Conservation (phyloP, 495 filamentous ascomycete species). For the Podospora fimiseda region DNA sequence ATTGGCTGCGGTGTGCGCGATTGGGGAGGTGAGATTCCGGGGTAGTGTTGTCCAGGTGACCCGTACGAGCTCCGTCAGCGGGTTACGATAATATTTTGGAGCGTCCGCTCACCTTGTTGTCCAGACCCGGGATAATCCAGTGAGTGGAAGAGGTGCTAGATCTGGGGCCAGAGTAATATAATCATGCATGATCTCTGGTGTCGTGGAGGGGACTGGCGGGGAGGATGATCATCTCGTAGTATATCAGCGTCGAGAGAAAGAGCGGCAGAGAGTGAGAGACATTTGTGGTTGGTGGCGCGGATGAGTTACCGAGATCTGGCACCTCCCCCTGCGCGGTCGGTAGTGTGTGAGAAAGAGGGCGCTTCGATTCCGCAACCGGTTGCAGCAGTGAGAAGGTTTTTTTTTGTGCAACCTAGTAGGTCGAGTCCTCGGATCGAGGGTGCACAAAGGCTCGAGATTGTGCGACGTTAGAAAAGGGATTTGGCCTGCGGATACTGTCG, state of each 20-base stretch:
- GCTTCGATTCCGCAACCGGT: neutral
- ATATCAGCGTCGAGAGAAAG: too few species aligned
- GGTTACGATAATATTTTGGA: neutral
- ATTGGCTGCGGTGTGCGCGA: too few species aligned
- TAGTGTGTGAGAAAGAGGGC: neutral
- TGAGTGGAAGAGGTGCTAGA: neutral
- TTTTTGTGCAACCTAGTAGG: neutral
- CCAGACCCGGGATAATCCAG: neutral
- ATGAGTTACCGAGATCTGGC: constrained; percentile 19
- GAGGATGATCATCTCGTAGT: too few species aligned
- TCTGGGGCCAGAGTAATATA: constrained; percentile 1
- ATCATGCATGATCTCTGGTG: constrained; percentile 1
- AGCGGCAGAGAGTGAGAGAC: constrained; percentile 8
- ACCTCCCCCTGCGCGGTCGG: neutral
- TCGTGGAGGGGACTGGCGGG: too few species aligned
- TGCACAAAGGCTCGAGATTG: too few species aligned
- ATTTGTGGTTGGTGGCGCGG: constrained; percentile 11
- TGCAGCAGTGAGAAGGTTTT: neutral
- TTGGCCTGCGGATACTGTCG: constrained; percentile 4
- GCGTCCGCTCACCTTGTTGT: too few species aligned
- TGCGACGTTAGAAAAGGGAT: too few species aligned
- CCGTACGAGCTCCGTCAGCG: too few species aligned
- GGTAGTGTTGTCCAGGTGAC: too few species aligned
- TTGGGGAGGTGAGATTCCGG: too few species aligned
- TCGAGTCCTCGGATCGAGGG: constrained; percentile 2